Percentiles rank a stretch among this genome's conserved stretches.
These are phyloP conservation scores for Dendrostoma leiphaemia DNA, from an alignment of 2,329 filamentous ascomycete genomes.

Conservation along the genomic window DNA sequence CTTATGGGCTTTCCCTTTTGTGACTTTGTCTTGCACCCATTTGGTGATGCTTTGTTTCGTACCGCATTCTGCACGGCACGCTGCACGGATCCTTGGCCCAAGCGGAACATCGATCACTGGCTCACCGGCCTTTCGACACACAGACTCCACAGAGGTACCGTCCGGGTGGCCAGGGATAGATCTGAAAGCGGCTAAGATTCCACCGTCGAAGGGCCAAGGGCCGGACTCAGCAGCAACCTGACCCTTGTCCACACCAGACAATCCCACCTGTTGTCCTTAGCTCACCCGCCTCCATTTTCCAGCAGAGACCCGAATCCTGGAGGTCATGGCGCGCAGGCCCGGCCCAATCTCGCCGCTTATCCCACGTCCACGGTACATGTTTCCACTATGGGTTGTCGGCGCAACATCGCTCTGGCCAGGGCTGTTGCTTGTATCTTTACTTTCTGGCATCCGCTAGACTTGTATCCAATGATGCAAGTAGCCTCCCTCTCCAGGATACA, in stretches of 20 bases:
- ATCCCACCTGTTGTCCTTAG: not conserved
- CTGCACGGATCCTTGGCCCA: conserved; percentile 3
- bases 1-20: conserved; percentile 7
- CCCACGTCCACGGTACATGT: conserved; percentile 3
- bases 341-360: not conserved
- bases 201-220: not conserved
- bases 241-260: not conserved
- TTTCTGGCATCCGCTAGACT: conserved; percentile 1
- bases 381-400: conserved; percentile 5
- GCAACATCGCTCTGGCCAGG: conserved; percentile 9
- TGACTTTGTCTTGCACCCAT: conserved; percentile 17
- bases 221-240: not conserved
- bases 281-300: not conserved
- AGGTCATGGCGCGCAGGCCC: conserved; percentile 9
- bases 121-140: conserved; percentile 7
- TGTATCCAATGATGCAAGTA: conserved; percentile 11
- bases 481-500: conserved; percentile 14
- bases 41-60: conserved; percentile 16
- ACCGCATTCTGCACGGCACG: conserved; percentile 3
- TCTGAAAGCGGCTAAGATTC: not conserved
- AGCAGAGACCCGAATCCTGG: conserved; percentile 2
- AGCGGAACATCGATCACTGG: conserved; percentile 3
- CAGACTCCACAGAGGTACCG: not conserved
- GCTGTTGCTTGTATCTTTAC: conserved; percentile 12
- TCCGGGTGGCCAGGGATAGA: not conserved